Percentiles rank a stretch among this genome's conserved stretches.
These are phyloP conservation scores for Lecanosticta acicola DNA, from an alignment of 2,329 filamentous ascomycete species.

Conservation along the genomic window DNA sequence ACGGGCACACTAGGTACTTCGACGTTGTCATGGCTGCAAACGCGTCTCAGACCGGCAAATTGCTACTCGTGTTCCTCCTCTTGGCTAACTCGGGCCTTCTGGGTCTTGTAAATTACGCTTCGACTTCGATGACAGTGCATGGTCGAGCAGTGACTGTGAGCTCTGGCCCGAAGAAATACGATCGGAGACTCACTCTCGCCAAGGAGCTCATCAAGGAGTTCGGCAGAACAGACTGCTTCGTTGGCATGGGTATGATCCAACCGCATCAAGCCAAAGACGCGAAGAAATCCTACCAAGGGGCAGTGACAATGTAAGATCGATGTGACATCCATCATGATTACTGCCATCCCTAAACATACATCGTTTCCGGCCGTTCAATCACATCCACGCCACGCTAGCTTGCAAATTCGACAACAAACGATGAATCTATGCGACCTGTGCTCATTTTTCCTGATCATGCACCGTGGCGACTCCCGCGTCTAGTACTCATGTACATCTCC, in stretches of 20 bases:
- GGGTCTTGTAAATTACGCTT: conserved; percentile 50
- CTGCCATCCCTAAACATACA: conserved; percentile 6
- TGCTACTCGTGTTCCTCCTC: conserved; percentile 49
- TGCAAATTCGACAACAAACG: background rate
- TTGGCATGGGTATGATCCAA: conserved; percentile 35
- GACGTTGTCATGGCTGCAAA: conserved; percentile 53
- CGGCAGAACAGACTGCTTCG: conserved; percentile 35
- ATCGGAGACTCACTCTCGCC: conserved; percentile 34
- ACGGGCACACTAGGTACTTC: conserved; percentile 38
- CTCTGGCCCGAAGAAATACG: conserved; percentile 28
- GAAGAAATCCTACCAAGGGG: conserved; percentile 7
- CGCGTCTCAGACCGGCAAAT: conserved; percentile 48
- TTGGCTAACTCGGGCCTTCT: conserved; percentile 51
- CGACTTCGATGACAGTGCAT: conserved; percentile 47
- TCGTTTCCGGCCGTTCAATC: conserved; percentile 5
- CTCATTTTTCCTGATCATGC: too few species aligned
- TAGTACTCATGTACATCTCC: conserved; percentile 33
- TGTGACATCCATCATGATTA: background rate
- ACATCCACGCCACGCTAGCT: background rate
- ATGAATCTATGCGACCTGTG: background rate
- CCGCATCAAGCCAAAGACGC: conserved; percentile 5
- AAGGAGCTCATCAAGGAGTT: conserved; percentile 36
- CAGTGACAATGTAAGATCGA: conserved; percentile 13
- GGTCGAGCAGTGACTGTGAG: conserved; percentile 38
- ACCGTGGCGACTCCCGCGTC: conserved; percentile 13